Conservation (phyloP, 2,329 filamentous ascomycete genomes). For the Colletotrichum sp. region DNA sequence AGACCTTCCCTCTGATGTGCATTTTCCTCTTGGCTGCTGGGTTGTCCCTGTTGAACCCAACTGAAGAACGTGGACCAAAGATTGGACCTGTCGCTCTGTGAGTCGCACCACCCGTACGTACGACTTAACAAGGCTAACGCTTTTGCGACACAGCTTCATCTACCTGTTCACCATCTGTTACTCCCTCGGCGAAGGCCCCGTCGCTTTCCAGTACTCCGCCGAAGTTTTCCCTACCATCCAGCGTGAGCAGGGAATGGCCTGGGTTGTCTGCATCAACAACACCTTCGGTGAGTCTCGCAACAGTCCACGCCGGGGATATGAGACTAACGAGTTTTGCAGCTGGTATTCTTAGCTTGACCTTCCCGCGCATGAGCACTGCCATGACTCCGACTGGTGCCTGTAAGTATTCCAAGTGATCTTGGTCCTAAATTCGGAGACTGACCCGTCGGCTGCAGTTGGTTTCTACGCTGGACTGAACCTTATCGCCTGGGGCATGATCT, state of each 20-base stretch:
- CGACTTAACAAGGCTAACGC: not conserved
- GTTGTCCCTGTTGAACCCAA: conserved; percentile 52
- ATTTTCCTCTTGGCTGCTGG: conserved; percentile 62
- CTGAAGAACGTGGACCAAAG: conserved; percentile 11
- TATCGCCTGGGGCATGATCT: conserved; percentile 57
- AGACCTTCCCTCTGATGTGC: conserved; percentile 65
- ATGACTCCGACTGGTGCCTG: conserved; percentile 35
- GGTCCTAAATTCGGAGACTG: not conserved
- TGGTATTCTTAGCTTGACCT: conserved; percentile 64
- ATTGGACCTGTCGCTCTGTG: conserved; percentile 55
- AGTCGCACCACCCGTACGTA: not conserved
- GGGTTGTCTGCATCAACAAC: not conserved
- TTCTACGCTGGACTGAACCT: conserved; percentile 62
- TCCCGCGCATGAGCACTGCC: conserved; percentile 58
- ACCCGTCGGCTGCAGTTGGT: conserved; percentile 39
- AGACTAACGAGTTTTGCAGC: not conserved
- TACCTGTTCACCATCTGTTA: conserved; percentile 50
- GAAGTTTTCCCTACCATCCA: conserved; percentile 70
- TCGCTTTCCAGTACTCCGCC: conserved; percentile 66
- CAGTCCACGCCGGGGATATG: fast-evolving
- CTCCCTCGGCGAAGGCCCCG: conserved; percentile 50
- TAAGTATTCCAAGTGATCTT: conserved; percentile 27
- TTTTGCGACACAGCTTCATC: conserved; percentile 33
- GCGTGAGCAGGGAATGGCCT: conserved; percentile 68
- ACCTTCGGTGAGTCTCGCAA: not conserved